Percentiles rank a stretch among this genome's conserved stretches.
Conservation (phyloP, 352 stramenopile species). For the Phytophthora syringae region DNA sequence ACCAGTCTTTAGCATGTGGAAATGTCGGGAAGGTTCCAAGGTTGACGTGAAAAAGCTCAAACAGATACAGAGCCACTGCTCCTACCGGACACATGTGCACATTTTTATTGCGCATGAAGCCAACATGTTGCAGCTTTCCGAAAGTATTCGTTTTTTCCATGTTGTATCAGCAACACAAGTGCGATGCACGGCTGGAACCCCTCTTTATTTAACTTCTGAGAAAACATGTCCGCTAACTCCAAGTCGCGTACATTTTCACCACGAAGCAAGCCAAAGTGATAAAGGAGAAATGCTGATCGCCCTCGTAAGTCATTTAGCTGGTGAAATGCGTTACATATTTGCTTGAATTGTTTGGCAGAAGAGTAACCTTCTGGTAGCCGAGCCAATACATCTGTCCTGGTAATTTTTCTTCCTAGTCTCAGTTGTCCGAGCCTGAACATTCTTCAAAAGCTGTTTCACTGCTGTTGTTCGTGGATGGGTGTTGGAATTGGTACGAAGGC, state of each 20-base stretch:
- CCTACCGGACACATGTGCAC: too few relatives aligned
- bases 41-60: too few relatives aligned
- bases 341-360: neutral
- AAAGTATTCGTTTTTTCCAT: too few relatives aligned
- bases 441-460: constrained; percentile 16
- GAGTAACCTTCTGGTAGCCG: constrained; percentile 6
- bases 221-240: constrained; percentile 10
- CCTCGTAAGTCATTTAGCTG: constrained; percentile 3
- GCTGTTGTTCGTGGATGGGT: neutral
- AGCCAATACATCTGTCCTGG: constrained; percentile 7
- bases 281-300: constrained; percentile 9
- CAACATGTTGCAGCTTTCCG: too few relatives aligned
- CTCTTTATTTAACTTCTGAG: too few relatives aligned
- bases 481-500: too few relatives aligned
- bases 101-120: too few relatives aligned
- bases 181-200: too few relatives aligned
- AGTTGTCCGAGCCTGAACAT: constrained; percentile 9
- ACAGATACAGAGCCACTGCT: too few relatives aligned
- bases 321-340: constrained; percentile 16
- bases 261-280: constrained; percentile 15
- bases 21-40: too few relatives aligned
- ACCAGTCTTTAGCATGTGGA: too few relatives aligned
- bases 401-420: constrained; percentile 12
- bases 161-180: too few relatives aligned
- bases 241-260: constrained; percentile 21